Base-by-base conservation (phyloP, 345 rosid genomes). In the Citrus mangshanensis region DNA sequence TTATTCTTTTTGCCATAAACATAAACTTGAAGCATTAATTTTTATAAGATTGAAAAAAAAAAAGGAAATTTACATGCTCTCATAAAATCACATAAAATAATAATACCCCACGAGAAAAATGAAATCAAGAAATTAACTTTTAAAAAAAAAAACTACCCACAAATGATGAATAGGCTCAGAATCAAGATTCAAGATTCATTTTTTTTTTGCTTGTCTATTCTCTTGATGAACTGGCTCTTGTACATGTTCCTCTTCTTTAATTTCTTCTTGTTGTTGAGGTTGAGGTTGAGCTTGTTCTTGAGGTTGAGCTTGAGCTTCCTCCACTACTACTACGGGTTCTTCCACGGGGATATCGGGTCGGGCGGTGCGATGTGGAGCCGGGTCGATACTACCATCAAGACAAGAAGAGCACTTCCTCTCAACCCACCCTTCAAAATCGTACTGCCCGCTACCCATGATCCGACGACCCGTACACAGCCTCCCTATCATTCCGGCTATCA, bases 361-460 rank as follows among this genome's bases (percentile, higher is more conserved):
- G 58, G 56, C 14, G 9, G 56, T 24, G 12, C 82, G 88, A 24
- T 78, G 87, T 6, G 88, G 86, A 54, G 46, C 86, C 10, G 89
- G 87, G 62, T 65, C 88, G 38, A 85, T 75, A 22, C 64, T 58
- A 32, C 96, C 91, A 37, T 90, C 92, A 49, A 92, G 64, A 77
- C 92, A 92, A 75, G 93, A 82, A 70, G 96, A 84, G 81, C 91
- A 92, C 82, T 90, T 90, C 56, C 82, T 88, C 82, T 89, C 91
- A 7, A 86, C 87, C 96, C 96, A 92, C 16, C 91, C 88, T 77
- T 92, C 93, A 28, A 90, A 72, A 79, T 92, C 90, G 66, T 86
- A 92, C 58, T 83, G 87, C 37, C 90, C 88, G 58, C 74, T 75
- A 32, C 92, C 93, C 88, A 85, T 70, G 73, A 89, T 65, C 68